Evolutionary conservation across 495 filamentous ascomycete species (phyloP), one percentile per base, ranked within the genome.

Genomic region (Xylaria curta): DNA sequence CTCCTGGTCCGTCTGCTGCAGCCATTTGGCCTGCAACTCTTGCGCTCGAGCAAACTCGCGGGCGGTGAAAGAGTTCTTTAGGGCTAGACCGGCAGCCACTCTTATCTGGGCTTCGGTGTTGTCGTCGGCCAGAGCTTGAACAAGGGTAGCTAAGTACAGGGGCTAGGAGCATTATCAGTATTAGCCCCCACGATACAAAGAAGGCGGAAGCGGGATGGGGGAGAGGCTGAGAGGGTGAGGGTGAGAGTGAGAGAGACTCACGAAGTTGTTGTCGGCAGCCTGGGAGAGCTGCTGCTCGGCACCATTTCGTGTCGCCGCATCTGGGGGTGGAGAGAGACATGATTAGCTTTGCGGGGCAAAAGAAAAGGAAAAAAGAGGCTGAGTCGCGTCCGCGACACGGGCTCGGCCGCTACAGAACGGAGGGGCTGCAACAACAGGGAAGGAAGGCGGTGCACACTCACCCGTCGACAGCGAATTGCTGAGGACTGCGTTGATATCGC

Each of bases 31-130:
- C 82, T 98, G 96, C 74, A 98, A 87, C 76, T 95, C 92, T 68
- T 90, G 89, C 85, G 97, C 89, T 75, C 93, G 92, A 75, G 91
- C 84, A 77, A 89, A 90, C 81, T 99, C 97, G 84, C 95, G 93
- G 72, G 95, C 92, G 63, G 92, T 92, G 82, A 99, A 97, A 76
- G 96, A 90, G 85, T 99, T 99, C 85, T 99, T 99, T 77, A 99
- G 83, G 60, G 95, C 94, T 75, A 99, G 89, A 92, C 94, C 96
- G 69, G 96, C 96, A 68, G 96, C 95, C 67, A 91, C 90, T 86
- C 96, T 91, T 76, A 97, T 93, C 81, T 92, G 91, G 56, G 92
- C 84, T 72, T 93, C 87, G 74, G 91, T 89, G 68, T 88, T 87
- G 74, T 98, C 97, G 84, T 97, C 97, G 75, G 95, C 95, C 73